phyloP scores from a whole-genome alignment of 2,329 filamentous ascomycete genomes.

The Annulohypoxylon truncatum region DNA sequence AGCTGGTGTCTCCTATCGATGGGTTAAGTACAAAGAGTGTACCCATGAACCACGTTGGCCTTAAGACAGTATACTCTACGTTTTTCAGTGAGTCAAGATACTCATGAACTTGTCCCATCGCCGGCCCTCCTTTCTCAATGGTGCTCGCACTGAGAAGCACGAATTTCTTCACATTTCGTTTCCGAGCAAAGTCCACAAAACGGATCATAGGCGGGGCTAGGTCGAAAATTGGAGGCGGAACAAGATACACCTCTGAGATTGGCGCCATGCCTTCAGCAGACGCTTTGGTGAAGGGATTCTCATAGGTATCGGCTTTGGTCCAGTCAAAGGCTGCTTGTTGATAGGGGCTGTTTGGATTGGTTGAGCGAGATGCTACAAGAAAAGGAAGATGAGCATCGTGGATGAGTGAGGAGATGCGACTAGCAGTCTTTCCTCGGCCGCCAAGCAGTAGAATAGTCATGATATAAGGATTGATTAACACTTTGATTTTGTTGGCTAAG shows the following conservation, averaged over 20 bases:
- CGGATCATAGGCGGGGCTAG: neutral
- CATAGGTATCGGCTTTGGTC: neutral
- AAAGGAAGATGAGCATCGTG: neutral
- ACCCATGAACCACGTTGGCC: neutral
- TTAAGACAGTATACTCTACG: neutral
- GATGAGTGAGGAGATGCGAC: neutral
- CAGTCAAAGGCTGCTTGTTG: neutral
- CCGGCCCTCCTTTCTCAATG: neutral
- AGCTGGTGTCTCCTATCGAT: neutral
- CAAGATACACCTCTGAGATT: neutral
- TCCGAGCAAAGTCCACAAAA: neutral
- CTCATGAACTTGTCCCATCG: neutral
- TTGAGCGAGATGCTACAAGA: neutral
- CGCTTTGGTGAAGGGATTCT: neutral
- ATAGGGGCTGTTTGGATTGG: neutral
- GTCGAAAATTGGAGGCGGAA: neutral
- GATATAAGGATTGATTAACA: neutral
- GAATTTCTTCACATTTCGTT: neutral
- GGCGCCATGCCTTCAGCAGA: neutral
- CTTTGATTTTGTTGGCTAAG: neutral
- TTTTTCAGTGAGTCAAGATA: neutral
- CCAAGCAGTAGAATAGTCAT: neutral
- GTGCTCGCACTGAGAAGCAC: neutral
- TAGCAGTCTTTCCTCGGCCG: neutral
- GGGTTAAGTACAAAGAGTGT: neutral